Evolutionary conservation across 2,329 filamentous ascomycete species (phyloP), one percentile per base, ranked within the genome.

Genomic region (Triangularia verruculosa): DNA sequence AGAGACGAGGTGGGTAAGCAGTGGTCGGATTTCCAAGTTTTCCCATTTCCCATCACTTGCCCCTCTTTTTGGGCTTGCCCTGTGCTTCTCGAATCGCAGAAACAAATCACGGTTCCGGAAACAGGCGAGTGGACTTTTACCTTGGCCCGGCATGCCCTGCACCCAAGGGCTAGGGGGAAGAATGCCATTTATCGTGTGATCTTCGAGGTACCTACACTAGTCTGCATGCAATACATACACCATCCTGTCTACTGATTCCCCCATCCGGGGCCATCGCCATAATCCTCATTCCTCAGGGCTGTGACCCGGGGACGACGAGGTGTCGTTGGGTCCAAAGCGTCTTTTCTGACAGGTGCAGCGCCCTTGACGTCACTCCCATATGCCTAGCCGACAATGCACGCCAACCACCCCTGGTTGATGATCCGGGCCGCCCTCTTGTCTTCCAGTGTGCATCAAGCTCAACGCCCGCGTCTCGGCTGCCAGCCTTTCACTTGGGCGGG

Each of bases 11-110:
- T 61, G 62, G 59, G 60, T 64, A 57, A 63, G 39, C 28, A 17
- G 60, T 57, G 65, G 65, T 64, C 17, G 62, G 57, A 62, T 62
- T 62, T 66, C 60, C 64, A 55, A 66, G 64, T 64, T 66, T 64
- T 64, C 62, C 64, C 62, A 64, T 62, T 58, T 56, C 59, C 59
- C 60, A 54, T 54, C 39, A 15, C 25, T 54, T 54, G 51, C 51
- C 51, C 51, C 51, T 54, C 51, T 54, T 54, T 54, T 17, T 54
- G 51, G 22, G 39, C 51, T 15, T 54, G n/a, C n/a, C n/a, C n/a
- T n/a, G 51, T 28, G 51, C 51, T 28, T 54, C 27, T 54, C 27
- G 17, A 47, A 47, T n/a, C 39, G 39, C 39, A 47, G 39, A 47
- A 20, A 47, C 39, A 54, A 54, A 54, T 54, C 27, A 54, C 51